Conservation (phyloP, 257 asterid species). For the Solanum habrochaites region DNA sequence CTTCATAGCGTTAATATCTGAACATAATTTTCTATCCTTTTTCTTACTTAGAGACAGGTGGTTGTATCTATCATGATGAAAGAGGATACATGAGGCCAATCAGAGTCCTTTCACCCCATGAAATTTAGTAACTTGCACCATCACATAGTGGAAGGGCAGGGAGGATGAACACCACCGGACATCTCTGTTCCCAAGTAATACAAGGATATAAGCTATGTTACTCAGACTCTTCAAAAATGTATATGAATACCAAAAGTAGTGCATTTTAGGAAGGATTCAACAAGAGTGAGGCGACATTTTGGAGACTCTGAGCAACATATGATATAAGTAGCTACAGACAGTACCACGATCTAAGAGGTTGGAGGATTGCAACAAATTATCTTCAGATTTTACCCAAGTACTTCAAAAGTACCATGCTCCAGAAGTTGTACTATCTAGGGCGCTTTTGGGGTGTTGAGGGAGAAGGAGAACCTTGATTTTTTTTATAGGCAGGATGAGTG, state of each 20-base stretch:
- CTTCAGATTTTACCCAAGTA: not conserved
- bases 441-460: not conserved
- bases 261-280: not conserved
- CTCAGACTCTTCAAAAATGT: not conserved
- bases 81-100: not conserved
- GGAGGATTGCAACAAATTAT: not conserved
- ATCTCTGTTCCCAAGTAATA: not conserved
- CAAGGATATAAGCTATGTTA: not conserved
- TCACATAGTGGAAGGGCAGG: not conserved
- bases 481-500: not conserved
- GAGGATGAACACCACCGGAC: not conserved
- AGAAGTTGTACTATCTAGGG: not conserved
- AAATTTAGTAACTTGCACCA: not conserved
- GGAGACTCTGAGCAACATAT: not conserved
- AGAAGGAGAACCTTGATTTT: not conserved
- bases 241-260: not conserved
- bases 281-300: not conserved
- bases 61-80: not conserved
- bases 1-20: not conserved
- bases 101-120: not conserved
- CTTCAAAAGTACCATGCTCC: not conserved
- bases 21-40: not conserved
- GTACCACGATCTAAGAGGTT: not conserved
- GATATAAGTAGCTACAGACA: not conserved
- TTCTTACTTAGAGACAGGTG: not conserved